These are phyloP conservation scores for Corinectria fuckeliana DNA, from an alignment of 2,329 filamentous ascomycete genomes.

Conservation along the genomic window DNA sequence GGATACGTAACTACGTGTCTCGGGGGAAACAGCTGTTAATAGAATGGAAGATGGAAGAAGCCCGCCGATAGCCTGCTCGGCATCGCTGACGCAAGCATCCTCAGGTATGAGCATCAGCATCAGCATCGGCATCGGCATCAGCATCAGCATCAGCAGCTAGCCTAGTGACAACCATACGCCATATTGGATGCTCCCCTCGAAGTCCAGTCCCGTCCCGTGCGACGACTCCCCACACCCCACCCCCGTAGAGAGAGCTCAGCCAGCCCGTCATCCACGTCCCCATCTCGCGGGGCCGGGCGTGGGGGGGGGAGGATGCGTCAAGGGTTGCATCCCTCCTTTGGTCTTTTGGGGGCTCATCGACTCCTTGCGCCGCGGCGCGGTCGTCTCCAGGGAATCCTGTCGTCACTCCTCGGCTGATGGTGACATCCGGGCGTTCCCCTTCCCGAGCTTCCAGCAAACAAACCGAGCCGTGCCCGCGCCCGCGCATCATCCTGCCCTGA, in stretches of 20 bases:
- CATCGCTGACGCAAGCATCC: slow-evolving; percentile 8
- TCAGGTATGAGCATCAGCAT: background rate
- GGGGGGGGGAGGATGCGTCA: slow-evolving; percentile 17
- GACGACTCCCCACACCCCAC: slow-evolving; percentile 8
- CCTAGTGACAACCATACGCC: slow-evolving; percentile 5
- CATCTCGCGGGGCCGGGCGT: slow-evolving; percentile 14
- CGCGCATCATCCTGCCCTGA: background rate
- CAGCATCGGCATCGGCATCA: background rate
- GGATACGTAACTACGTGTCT: background rate
- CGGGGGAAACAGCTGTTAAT: background rate
- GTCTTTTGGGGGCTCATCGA: slow-evolving; percentile 12
- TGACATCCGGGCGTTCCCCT: slow-evolving; percentile 19
- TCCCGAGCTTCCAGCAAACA: background rate
- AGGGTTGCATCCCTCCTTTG: background rate
- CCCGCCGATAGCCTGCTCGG: background rate
- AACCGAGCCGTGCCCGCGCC: background rate
- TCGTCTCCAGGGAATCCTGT: slow-evolving; percentile 10
- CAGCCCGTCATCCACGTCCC: background rate
- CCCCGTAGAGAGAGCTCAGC: slow-evolving; percentile 15
- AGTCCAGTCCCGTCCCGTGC: slow-evolving; percentile 3
- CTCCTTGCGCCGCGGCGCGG: background rate
- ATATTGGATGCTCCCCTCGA: background rate
- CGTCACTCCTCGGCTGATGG: slow-evolving; percentile 26
- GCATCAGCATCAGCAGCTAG: background rate
- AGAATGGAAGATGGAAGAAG: background rate